phyloP scores from a whole-genome alignment of 176 grass and related monocot genomes.

The Otatea glauca region DNA sequence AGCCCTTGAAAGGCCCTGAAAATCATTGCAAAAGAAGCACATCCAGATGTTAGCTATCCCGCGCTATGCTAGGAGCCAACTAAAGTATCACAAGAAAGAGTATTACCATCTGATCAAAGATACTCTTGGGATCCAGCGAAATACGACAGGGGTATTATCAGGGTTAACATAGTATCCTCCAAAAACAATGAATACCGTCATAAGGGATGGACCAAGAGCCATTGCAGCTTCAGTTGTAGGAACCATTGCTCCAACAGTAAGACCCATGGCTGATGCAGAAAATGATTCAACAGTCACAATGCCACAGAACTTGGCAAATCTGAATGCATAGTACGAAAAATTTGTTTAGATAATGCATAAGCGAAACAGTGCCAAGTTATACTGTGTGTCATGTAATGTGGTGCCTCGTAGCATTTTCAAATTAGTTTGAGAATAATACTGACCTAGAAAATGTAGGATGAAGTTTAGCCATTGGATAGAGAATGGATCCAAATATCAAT shows the following conservation, averaged over 20 bases:
- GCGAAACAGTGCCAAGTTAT: neutral
- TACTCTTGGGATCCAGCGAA: slow-evolving; percentile 86
- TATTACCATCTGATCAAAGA: slow-evolving; percentile 96
- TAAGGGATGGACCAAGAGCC: slow-evolving; percentile 96
- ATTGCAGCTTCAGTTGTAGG: slow-evolving; percentile 93
- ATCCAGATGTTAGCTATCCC: slow-evolving; percentile 13
- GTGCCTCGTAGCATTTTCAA: slow-evolving; percentile 22
- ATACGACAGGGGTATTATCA: slow-evolving; percentile 83
- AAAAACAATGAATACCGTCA: slow-evolving; percentile 98
- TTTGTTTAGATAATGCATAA: slow-evolving; percentile 12
- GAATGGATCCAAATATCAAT: slow-evolving; percentile 84
- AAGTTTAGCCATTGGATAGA: slow-evolving; percentile 98
- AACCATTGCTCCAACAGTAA: slow-evolving; percentile 92
- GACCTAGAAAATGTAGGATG: slow-evolving; percentile 85
- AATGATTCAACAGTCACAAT: slow-evolving; percentile 94
- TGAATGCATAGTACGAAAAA: slow-evolving; percentile 28
- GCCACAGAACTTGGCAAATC: slow-evolving; percentile 94
- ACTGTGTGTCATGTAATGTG: neutral
- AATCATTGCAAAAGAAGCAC: neutral
- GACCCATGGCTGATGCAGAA: slow-evolving; percentile 92
- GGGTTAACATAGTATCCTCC: slow-evolving; percentile 96
- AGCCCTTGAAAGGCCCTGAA: slow-evolving; percentile 96
- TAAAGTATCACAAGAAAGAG: slow-evolving; percentile 1
- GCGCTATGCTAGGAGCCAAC: neutral
- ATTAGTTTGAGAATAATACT: slow-evolving; percentile 25